phyloP scores from a whole-genome alignment of 306 rosid genomes.

The Morella rubra region DNA sequence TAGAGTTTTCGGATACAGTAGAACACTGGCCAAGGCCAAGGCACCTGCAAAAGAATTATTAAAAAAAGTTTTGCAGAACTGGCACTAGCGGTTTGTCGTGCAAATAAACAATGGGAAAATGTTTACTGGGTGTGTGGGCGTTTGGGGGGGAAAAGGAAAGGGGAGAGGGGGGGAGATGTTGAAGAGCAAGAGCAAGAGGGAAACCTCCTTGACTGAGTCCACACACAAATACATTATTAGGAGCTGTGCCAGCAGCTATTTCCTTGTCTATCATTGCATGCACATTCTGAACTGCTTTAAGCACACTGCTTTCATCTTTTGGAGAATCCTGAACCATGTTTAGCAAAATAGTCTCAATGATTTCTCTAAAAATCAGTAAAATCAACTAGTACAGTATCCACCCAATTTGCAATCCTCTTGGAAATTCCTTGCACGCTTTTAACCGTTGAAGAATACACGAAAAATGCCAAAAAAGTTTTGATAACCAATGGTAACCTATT shows the following conservation, averaged over 20 bases:
- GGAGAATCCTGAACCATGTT: slow-evolving; percentile 61
- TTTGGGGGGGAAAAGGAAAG: slow-evolving; percentile 6
- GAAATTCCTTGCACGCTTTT: background rate
- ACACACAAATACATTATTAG: slow-evolving; percentile 73
- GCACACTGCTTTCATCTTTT: slow-evolving; percentile 58
- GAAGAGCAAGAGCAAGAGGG: slow-evolving; percentile 12
- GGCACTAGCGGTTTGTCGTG: background rate
- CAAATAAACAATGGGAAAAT: background rate
- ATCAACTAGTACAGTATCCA: slow-evolving; percentile 21
- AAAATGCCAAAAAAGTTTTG: background rate
- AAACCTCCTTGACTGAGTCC: slow-evolving; percentile 97
- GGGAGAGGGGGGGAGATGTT: background rate
- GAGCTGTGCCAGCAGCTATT: slow-evolving; percentile 75
- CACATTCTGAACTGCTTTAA: slow-evolving; percentile 73
- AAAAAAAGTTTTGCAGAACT: slow-evolving; percentile 9
- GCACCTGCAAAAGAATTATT: slow-evolving; percentile 53
- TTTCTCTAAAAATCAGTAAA: slow-evolving; percentile 12
- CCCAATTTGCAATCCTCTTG: background rate
- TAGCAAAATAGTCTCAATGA: slow-evolving; percentile 5
- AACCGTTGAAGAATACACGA: background rate
- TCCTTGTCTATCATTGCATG: slow-evolving; percentile 83
- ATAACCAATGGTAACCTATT: background rate
- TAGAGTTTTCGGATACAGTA: slow-evolving; percentile 79
- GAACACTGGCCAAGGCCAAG: slow-evolving; percentile 78
- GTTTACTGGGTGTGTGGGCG: background rate